These are phyloP conservation scores for Sporothrix euskadiensis DNA, from an alignment of 2,329 filamentous ascomycete species.

Conservation along the genomic window DNA sequence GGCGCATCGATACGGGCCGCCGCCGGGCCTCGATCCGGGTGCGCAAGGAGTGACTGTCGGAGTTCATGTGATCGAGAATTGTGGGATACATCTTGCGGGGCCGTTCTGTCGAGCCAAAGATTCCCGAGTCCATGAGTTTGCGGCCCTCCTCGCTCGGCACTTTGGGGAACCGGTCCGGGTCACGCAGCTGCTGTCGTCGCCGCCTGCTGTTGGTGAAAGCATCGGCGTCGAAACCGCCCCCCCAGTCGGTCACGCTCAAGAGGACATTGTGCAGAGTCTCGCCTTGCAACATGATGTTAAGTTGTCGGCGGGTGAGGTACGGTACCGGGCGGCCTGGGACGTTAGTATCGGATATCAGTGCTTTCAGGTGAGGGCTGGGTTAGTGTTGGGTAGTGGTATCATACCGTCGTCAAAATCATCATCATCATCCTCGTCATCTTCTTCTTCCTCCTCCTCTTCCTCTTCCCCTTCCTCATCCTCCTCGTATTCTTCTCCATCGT, in stretches of 20 bases:
- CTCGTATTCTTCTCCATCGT: constrained; percentile 28
- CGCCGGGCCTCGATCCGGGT: constrained; percentile 40
- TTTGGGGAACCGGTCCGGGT: constrained; percentile 70
- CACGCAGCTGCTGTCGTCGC: constrained; percentile 49
- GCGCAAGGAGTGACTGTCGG: constrained; percentile 6
- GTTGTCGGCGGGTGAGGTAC: constrained; percentile 34
- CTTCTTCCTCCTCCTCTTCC: constrained; percentile 37
- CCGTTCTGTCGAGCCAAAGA: constrained; percentile 70
- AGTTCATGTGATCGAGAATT: constrained; percentile 23
- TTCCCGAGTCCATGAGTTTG: constrained; percentile 78
- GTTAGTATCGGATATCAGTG: neutral
- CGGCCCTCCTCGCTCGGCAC: constrained; percentile 76
- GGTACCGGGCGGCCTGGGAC: constrained; percentile 10
- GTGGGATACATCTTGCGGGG: constrained; percentile 34
- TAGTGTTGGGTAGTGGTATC: neutral
- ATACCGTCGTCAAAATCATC: constrained; percentile 32
- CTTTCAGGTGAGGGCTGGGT: no score
- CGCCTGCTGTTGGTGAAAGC: constrained; percentile 32
- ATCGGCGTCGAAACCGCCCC: constrained; percentile 32
- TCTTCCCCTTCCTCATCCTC: constrained; percentile 29
- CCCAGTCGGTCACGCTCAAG: constrained; percentile 26
- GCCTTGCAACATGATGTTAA: constrained; percentile 35
- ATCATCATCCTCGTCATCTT: constrained; percentile 33
- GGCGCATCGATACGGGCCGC: constrained; percentile 59
- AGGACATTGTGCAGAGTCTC: constrained; percentile 34